Percentiles rank a stretch among this genome's conserved stretches.
Conservation (phyloP, 2,329 filamentous ascomycete species). For the Acephala macrosclerotiorum region DNA sequence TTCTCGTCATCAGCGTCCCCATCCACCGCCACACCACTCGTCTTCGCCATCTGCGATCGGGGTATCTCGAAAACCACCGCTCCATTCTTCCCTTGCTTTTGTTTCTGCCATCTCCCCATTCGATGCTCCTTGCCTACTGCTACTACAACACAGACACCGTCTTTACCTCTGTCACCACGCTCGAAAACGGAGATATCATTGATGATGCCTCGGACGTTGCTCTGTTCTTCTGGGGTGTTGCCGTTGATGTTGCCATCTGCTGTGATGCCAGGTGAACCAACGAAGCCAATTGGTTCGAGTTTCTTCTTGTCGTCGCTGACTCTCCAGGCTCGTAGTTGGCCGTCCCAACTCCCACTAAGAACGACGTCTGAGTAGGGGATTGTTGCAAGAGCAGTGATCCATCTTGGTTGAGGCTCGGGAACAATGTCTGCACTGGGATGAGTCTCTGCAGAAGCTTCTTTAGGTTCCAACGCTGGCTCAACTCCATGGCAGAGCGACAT, state of each 20-base stretch:
- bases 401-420: conserved; percentile 75
- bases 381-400: conserved; percentile 87
- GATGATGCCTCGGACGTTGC: conserved; percentile 68
- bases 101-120: conserved; percentile 77
- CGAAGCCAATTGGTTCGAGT: conserved; percentile 74
- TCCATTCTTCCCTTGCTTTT: conserved; percentile 74
- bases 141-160: conserved; percentile 84
- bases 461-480: conserved; percentile 72
- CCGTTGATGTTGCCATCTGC: conserved; percentile 9
- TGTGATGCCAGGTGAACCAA: conserved; percentile 50
- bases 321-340: conserved; percentile 84
- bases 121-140: conserved; percentile 87
- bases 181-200: conserved; percentile 92
- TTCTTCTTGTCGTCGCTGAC: conserved; percentile 83
- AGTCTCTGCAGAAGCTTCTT: conserved; percentile 76
- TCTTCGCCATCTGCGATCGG: conserved; percentile 41
- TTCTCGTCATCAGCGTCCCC: conserved; percentile 25
- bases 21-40: conserved; percentile 28
- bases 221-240: conserved; percentile 18
- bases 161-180: conserved; percentile 76
- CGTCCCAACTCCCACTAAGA: conserved; percentile 94
- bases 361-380: conserved; percentile 92
- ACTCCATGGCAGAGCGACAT: conserved; percentile 84
- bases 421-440: conserved; percentile 66
- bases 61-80: conserved; percentile 89